These are phyloP conservation scores for Phoma sp. DNA, from an alignment of 2,329 filamentous ascomycete genomes.

Conservation along the genomic window DNA sequence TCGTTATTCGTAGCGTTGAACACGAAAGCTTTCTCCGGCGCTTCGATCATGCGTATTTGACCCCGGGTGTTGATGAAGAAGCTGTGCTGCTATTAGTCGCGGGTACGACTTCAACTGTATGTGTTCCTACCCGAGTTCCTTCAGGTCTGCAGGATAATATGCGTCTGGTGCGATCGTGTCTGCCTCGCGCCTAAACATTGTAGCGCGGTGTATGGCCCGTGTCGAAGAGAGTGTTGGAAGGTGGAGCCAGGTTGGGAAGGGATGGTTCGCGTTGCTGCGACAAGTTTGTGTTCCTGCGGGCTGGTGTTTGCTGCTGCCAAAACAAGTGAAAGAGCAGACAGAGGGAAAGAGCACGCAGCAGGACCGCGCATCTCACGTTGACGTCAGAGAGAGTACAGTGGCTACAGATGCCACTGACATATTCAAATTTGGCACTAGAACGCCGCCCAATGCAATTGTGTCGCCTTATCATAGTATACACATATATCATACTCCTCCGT, in stretches of 20 bases:
- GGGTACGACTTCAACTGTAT: not conserved
- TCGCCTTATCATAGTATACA: constrained; percentile 32
- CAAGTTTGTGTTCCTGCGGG: not conserved
- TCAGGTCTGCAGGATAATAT: constrained; percentile 68
- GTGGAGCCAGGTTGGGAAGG: not conserved
- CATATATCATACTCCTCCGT: constrained; percentile 22
- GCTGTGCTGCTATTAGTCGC: constrained; percentile 50
- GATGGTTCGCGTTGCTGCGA: not conserved
- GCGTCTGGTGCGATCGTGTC: constrained; percentile 71
- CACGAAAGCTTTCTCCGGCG: constrained; percentile 74
- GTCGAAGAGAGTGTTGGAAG: not conserved
- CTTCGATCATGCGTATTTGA: constrained; percentile 72
- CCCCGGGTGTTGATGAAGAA: constrained; percentile 80
- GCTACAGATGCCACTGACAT: not conserved
- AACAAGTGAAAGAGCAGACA: constrained; percentile 23
- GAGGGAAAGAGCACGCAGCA: constrained; percentile 22
- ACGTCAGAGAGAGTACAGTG: constrained; percentile 8
- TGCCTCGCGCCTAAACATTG: constrained; percentile 78
- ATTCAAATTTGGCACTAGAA: constrained; percentile 19
- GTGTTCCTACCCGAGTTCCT: constrained; percentile 70
- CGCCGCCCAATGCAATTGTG: constrained; percentile 39
- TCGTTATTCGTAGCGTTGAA: constrained; percentile 75
- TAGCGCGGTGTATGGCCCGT: not conserved
- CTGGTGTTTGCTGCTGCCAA: constrained; percentile 18
- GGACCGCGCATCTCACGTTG: constrained; percentile 16